Evolutionary conservation across 805 yeast species (phyloP).

Genomic region (Yamadazyma endophytica): DNA sequence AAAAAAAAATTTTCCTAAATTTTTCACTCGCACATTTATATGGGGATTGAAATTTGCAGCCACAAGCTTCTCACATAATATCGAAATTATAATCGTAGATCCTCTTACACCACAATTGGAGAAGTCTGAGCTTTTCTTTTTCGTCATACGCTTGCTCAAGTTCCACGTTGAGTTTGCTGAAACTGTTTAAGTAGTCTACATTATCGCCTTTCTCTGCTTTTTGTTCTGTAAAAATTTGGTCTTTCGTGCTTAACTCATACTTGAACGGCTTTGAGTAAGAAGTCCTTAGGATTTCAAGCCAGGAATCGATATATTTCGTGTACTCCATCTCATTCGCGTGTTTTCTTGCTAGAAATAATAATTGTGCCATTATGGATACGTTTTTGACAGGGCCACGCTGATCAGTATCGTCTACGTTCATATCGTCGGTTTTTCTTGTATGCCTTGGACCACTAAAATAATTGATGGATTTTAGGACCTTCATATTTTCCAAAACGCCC

Average conservation of each 20-base stretch:
- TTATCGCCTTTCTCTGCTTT: constrained; percentile 16
- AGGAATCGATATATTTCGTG: constrained; percentile 6
- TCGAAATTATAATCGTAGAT: constrained; percentile 1
- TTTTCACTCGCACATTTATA: neutral
- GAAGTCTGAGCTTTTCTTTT: neutral
- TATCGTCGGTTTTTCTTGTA: constrained; percentile 5
- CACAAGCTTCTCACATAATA: neutral
- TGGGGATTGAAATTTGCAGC: neutral
- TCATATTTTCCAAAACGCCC: constrained; percentile 21
- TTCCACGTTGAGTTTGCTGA: neutral
- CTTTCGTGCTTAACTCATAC: constrained; percentile 28
- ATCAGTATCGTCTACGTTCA: constrained; percentile 5
- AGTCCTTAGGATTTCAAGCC: constrained; percentile 14
- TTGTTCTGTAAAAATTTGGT: constrained; percentile 31
- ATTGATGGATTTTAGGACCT: constrained; percentile 14
- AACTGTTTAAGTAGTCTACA: constrained; percentile 1
- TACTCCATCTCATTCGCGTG: too few species aligned
- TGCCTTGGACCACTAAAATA: constrained; percentile 1
- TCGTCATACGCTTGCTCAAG: neutral
- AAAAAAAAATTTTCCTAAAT: neutral
- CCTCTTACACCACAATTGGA: constrained; percentile 3
- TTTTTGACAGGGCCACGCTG: neutral
- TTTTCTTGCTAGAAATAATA: too few species aligned
- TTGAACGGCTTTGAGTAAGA: constrained; percentile 26
- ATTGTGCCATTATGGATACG: constrained; percentile 1